These are phyloP conservation scores for Aspergillus mulundensis DNA, from an alignment of 495 filamentous ascomycete species.

Conservation along the genomic window DNA sequence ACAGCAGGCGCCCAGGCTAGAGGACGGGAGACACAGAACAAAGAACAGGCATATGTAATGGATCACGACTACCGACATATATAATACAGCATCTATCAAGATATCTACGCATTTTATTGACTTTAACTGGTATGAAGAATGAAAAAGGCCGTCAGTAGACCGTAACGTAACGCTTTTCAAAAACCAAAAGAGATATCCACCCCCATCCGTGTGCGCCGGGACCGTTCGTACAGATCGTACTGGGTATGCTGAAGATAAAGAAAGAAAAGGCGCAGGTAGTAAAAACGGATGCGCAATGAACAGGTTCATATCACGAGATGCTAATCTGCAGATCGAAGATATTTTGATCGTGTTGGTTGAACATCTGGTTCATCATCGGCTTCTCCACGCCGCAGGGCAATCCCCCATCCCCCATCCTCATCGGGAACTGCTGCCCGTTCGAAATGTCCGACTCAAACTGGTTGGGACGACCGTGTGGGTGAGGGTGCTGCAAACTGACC, in stretches of 20 bases:
- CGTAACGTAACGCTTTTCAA: background rate
- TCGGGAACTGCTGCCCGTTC: background rate
- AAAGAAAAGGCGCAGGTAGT: background rate
- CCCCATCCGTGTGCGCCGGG: background rate
- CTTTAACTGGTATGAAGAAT: too few species aligned
- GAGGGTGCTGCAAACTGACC: background rate
- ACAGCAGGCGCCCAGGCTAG: background rate
- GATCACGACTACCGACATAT: background rate
- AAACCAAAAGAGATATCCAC: background rate
- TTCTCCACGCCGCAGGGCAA: constrained; percentile 2
- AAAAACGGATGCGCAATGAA: too few species aligned
- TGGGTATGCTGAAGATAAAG: background rate
- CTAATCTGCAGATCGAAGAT: constrained; percentile 7
- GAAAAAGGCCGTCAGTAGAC: background rate
- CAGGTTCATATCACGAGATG: background rate
- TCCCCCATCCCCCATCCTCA: background rate
- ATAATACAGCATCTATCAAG: background rate
- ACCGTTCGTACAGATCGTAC: background rate
- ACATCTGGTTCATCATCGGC: background rate
- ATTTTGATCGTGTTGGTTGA: background rate
- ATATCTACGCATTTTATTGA: background rate
- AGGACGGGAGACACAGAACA: too few species aligned
- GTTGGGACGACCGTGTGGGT: background rate
- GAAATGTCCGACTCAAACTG: background rate
- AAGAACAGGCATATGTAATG: background rate